Base-by-base conservation (phyloP, 2,329 filamentous ascomycete genomes). In the Talaromyces sp. region DNA sequence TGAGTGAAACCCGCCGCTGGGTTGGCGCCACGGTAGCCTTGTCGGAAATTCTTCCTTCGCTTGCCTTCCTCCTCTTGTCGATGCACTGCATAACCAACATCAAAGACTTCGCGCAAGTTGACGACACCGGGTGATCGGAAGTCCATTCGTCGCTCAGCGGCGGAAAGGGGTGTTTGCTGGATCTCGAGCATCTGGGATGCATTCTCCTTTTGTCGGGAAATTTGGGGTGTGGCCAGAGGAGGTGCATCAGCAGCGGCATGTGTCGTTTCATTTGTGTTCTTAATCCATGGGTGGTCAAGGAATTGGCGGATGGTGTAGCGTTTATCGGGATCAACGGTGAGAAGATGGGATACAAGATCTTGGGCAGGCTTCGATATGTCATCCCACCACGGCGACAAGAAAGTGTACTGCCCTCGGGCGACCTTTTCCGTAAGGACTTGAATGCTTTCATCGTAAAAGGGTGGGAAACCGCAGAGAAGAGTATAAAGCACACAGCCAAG, bases 371-470 rank as follows among this genome's bases (percentile, higher is more conserved):
- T 92, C 65, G 93, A 97, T 65, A 99, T 98, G 63, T 97, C 93
- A 69, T 99, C 95, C 95, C 95, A 99, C 95, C 95, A 99, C 0
- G 95, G 95, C 2, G 93, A 98, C 48, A 99, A 80, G 81, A 99
- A 99, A 0, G 95, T 98, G 75, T 95, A 99, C 79, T 98, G 92
- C 56, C 95, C 95, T 71, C 91, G 89, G 33, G 95, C 95, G 18
- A 99, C 95, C 82, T 99, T 99, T 74, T 99, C 93, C 1, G 95
- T 98, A 65, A 99, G 85, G 0, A 96, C 89, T 72, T 96, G 92
- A 68, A 99, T 98, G 72, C 92, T 96, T 79, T 99, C 95, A 69
- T 99, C 95, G 76, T 99, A 96, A 78, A 99, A 99, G 2, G 95
- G 95, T 9, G 95, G 95, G 80, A 99, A 99, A 14, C 95, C 95